These are phyloP conservation scores for Fremontodendron californicum DNA, from an alignment of 345 rosid species.

Conservation along the genomic window DNA sequence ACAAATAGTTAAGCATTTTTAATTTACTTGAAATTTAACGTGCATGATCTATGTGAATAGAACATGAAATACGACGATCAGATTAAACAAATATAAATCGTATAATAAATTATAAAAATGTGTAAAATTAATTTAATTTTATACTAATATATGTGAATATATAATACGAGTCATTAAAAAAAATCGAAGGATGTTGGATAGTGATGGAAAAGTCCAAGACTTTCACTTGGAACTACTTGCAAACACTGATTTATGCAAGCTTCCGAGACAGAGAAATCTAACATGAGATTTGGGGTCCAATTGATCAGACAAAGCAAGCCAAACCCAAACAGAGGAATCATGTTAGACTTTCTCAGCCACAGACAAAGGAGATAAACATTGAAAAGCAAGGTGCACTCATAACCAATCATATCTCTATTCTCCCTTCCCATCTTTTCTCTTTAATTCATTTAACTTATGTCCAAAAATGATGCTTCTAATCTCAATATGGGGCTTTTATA, in stretches of 20 bases:
- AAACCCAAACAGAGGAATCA: not conserved
- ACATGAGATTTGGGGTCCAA: not conserved
- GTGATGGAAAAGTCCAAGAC: not conserved
- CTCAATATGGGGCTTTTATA: not conserved
- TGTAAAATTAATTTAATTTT: too few relatives aligned
- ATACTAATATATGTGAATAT: too few relatives aligned
- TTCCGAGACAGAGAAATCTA: conserved; percentile 25
- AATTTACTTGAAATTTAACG: too few relatives aligned
- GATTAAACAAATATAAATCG: too few relatives aligned
- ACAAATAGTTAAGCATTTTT: too few relatives aligned
- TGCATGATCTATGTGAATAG: too few relatives aligned
- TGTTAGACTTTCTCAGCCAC: too few relatives aligned
- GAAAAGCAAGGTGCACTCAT: not conserved
- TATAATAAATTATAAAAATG: too few relatives aligned
- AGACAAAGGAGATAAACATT: too few relatives aligned
- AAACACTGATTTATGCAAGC: conserved; percentile 7
- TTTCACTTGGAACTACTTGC: conserved; percentile 12
- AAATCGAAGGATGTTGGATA: too few relatives aligned
- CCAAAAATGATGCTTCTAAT: conserved; percentile 5
- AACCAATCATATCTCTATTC: not conserved
- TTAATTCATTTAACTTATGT: conserved; percentile 18
- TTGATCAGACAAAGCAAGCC: conserved; percentile 32
- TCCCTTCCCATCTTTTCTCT: not conserved
- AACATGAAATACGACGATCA: too few relatives aligned
- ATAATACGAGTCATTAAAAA: too few relatives aligned